These are phyloP conservation scores for Wallacemonas sp. DNA, from an alignment of 208 protist species.

Conservation along the genomic window DNA sequence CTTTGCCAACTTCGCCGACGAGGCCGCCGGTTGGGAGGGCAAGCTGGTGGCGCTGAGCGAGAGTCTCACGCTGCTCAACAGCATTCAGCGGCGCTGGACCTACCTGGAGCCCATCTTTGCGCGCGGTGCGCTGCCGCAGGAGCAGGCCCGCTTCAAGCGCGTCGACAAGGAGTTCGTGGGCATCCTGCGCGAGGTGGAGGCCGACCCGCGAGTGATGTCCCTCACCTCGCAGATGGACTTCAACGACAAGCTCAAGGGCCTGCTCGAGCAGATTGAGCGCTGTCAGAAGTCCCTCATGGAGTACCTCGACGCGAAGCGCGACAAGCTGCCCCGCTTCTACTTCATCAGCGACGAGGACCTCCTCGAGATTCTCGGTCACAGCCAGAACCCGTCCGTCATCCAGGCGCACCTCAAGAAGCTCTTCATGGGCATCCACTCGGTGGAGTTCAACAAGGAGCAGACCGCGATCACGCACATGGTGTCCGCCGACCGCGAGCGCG, in stretches of 20 bases:
- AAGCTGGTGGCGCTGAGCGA: conserved; percentile 90
- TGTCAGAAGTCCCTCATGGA: conserved; percentile 97
- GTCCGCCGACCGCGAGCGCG: conserved; percentile 86
- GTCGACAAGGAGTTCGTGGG: conserved; percentile 96
- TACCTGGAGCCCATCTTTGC: conserved; percentile 99
- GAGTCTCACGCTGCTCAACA: conserved; percentile 88
- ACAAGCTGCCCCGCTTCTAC: conserved; percentile 96
- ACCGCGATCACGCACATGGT: conserved; percentile 91
- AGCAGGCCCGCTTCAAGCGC: conserved; percentile 95
- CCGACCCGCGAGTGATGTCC: conserved; percentile 92
- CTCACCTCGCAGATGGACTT: conserved; percentile 83
- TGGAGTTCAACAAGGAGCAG: conserved; percentile 79
- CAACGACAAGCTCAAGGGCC: conserved; percentile 83
- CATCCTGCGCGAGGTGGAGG: conserved; percentile 90
- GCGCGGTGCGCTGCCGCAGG: conserved; percentile 94
- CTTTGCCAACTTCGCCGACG: conserved; percentile 93
- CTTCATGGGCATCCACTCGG: conserved; percentile 93
- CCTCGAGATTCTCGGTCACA: conserved; percentile 97
- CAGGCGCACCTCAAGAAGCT: conserved; percentile 94
- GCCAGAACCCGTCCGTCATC: conserved; percentile 90
- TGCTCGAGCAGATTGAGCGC: conserved; percentile 95
- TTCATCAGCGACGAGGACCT: conserved; percentile 99
- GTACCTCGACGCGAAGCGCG: conserved; percentile 98
- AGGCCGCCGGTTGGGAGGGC: conserved; percentile 88
- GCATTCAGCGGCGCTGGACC: conserved; percentile 97